phyloP scores from a whole-genome alignment of 148 eudicot genomes.

The Persicaria tinctoria region DNA sequence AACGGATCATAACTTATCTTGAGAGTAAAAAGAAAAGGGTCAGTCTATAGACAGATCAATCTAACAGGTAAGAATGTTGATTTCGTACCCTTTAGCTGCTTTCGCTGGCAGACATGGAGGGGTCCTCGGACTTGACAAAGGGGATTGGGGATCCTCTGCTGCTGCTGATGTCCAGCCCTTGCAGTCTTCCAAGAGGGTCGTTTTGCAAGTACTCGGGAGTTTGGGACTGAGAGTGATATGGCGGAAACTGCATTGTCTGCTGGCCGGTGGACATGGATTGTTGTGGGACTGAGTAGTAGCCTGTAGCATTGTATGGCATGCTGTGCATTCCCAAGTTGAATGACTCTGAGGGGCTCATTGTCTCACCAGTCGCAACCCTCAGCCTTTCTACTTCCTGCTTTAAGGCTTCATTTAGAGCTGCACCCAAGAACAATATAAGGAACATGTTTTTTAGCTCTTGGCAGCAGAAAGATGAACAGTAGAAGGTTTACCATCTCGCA shows the following conservation, averaged over 20 bases:
- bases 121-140: conserved; percentile 30
- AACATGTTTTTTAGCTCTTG: background rate
- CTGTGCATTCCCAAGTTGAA: conserved; percentile 27
- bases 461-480: background rate
- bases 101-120: conserved; percentile 40
- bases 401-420: conserved; percentile 48
- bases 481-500: conserved; percentile 37
- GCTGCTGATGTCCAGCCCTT: conserved; percentile 33
- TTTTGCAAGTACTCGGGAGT: conserved; percentile 23
- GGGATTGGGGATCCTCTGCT: conserved; percentile 22
- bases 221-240: conserved; percentile 20
- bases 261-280: conserved; percentile 20
- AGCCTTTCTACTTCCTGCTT: conserved; percentile 54
- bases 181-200: conserved; percentile 31
- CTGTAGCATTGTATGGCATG: conserved; percentile 29
- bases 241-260: conserved; percentile 33
- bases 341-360: conserved; percentile 29
- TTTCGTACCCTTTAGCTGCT: conserved; percentile 27
- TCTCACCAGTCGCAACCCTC: conserved; percentile 37
- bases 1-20: conserved; percentile 5
- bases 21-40: conserved; percentile 19
- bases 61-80: conserved; percentile 14
- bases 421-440: conserved; percentile 2
- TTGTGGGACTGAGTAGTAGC: conserved; percentile 25
- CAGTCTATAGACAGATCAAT: conserved; percentile 33